phyloP scores from a whole-genome alignment of 83 land plant genomes.

The Thuja plicata region DNA sequence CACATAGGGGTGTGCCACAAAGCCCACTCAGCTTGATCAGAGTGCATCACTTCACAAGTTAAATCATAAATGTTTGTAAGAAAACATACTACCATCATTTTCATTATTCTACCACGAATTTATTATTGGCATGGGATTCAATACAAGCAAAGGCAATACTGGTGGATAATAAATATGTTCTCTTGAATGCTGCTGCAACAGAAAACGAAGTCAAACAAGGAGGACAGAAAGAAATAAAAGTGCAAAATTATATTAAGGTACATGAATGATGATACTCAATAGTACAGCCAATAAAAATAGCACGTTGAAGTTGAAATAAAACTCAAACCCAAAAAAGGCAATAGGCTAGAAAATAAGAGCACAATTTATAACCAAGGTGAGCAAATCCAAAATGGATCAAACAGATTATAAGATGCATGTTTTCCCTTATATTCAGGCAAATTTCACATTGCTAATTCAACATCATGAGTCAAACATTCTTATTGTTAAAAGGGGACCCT shows the following conservation, averaged over 20 bases:
- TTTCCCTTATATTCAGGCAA: neutral
- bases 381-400: neutral
- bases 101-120: neutral
- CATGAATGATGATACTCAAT: too few species aligned
- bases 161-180: neutral
- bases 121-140: neutral
- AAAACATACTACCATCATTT: neutral
- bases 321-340: neutral
- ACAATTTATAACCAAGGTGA: neutral
- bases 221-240: neutral
- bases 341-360: neutral
- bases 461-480: neutral
- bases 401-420: conserved; percentile 5
- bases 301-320: neutral
- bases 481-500: neutral
- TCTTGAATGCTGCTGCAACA: neutral
- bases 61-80: too few species aligned
- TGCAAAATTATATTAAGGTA: too few species aligned
- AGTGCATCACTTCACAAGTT: neutral
- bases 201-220: neutral
- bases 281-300: too few species aligned
- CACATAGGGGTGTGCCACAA: neutral
- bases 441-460: neutral
- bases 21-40: neutral
- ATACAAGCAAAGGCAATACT: neutral